phyloP scores from a whole-genome alignment of 2,329 filamentous ascomycete genomes.

The Cladosporium sp. region DNA sequence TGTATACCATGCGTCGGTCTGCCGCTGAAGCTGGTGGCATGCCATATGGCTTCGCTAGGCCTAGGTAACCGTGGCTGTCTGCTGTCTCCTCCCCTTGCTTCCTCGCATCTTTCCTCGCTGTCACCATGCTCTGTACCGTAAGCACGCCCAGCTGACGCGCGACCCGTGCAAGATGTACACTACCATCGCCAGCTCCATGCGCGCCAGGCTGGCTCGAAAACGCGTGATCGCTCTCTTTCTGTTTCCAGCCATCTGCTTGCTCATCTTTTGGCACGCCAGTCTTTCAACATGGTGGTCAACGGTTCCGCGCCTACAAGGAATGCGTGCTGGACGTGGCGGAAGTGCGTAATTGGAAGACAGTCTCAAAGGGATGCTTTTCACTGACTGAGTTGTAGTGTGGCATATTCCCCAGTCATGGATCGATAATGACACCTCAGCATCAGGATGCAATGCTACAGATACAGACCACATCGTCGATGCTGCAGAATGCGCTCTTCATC shows the following conservation, averaged over 20 bases:
- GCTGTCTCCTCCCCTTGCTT: neutral
- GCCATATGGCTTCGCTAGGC: neutral
- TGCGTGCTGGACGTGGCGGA: neutral
- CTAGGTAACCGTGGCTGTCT: neutral
- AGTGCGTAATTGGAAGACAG: neutral
- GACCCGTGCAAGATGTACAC: neutral
- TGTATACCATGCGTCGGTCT: neutral
- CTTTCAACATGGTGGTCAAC: neutral
- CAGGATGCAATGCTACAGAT: neutral
- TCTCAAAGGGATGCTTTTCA: neutral
- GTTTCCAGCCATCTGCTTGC: neutral
- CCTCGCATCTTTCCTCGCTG: neutral
- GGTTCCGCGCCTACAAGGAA: neutral
- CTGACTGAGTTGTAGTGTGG: neutral
- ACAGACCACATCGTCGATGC: conserved; percentile 7
- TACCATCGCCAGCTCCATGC: neutral
- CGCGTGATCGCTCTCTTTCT: neutral
- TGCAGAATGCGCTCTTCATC: conserved; percentile 16
- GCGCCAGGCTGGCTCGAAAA: neutral
- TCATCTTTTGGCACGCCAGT: neutral
- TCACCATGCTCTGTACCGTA: neutral
- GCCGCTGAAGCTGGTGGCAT: neutral
- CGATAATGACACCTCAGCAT: neutral
- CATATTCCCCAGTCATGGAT: neutral
- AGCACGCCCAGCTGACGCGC: neutral